phyloP scores from a whole-genome alignment of 1,139 yeast genomes.

The Zygoascus sp. region DNA sequence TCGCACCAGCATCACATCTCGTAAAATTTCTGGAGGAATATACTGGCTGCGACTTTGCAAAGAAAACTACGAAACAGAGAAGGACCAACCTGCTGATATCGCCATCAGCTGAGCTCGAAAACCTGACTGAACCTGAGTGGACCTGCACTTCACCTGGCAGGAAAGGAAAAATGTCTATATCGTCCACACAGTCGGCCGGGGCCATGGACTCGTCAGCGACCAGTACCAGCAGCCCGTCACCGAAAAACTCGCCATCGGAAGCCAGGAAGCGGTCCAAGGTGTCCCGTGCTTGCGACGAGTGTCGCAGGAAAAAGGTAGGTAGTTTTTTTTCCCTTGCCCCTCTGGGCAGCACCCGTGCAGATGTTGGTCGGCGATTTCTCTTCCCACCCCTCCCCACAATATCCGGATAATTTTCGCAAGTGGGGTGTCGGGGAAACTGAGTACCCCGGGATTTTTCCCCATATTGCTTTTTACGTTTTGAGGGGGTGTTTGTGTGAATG shows the following conservation, averaged over 20 bases:
- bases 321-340: neutral
- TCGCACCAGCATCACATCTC: neutral
- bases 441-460: conserved; percentile 1
- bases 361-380: neutral
- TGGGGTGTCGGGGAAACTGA: conserved; percentile 7
- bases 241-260: conserved; percentile 13
- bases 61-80: neutral
- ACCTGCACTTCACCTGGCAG: no score
- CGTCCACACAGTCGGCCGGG: neutral
- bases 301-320: conserved; percentile 39
- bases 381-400: conserved; percentile 1
- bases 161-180: neutral
- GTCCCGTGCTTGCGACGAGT: conserved; percentile 44
- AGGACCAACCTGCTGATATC: neutral
- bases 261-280: conserved; percentile 41
- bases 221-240: neutral
- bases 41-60: no score
- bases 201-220: conserved; percentile 2
- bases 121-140: no score
- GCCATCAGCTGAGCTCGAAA: neutral
- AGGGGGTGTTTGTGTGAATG: no score
- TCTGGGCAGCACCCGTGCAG: no score
- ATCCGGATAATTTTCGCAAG: conserved; percentile 8
- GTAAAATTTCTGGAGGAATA: no score
- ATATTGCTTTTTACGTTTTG: neutral